These are phyloP conservation scores for Ceratobasidium sp. DNA, from an alignment of 1,284 basidiomycete species.

Conservation along the genomic window DNA sequence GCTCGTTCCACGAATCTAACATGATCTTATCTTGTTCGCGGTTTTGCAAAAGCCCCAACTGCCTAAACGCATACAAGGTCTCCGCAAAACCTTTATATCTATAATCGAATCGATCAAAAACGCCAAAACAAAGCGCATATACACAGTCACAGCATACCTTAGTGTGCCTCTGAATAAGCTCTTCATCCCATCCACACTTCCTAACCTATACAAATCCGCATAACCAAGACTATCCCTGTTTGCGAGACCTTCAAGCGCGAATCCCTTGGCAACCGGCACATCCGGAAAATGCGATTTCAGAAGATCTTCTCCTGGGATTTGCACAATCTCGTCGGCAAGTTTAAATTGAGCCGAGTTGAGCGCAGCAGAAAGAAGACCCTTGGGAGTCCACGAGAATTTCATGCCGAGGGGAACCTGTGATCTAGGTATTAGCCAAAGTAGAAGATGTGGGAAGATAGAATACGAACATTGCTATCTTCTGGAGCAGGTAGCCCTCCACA, in stretches of 20 bases:
- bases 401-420: constrained; percentile 80
- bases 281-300: constrained; percentile 73
- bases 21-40: constrained; percentile 57
- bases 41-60: constrained; percentile 74
- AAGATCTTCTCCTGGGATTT: constrained; percentile 71
- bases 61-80: constrained; percentile 81
- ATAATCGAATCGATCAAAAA: constrained; percentile 2
- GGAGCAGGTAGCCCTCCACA: constrained; percentile 94
- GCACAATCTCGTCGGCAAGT: constrained; percentile 69
- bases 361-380: constrained; percentile 88
- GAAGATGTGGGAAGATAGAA: background rate
- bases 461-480: constrained; percentile 66
- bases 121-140: background rate
- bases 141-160: constrained; percentile 63
- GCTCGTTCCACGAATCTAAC: constrained; percentile 51
- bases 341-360: constrained; percentile 83
- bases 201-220: constrained; percentile 78
- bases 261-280: constrained; percentile 76
- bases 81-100: constrained; percentile 91
- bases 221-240: constrained; percentile 91
- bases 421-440: background rate
- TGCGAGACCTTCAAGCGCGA: constrained; percentile 88
- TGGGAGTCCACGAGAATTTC: constrained; percentile 96
- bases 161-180: constrained; percentile 91
- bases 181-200: constrained; percentile 64